Conservation (phyloP, 2,329 filamentous ascomycete genomes). For the Hirsutella minnesotensis region DNA sequence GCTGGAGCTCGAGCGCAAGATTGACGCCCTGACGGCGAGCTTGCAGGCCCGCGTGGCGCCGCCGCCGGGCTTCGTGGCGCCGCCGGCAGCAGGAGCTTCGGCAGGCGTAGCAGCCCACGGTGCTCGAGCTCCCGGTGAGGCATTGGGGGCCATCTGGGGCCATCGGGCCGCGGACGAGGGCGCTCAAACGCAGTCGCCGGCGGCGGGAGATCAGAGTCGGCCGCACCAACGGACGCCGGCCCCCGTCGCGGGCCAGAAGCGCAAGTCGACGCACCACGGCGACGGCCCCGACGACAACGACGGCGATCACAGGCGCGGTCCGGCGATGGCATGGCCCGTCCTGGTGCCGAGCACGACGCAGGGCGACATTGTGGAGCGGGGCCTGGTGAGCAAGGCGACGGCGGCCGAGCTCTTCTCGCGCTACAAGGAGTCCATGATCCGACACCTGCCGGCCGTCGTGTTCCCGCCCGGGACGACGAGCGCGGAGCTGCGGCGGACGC, state of each 20-base stretch:
- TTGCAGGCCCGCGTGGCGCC: constrained; percentile 42
- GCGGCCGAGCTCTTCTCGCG: constrained; percentile 43
- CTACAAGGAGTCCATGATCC: constrained; percentile 48
- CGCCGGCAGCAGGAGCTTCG: background rate
- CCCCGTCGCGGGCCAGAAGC: background rate
- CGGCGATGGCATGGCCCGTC: background rate
- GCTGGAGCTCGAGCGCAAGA: constrained; percentile 84
- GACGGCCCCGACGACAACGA: background rate
- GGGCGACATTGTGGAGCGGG: constrained; percentile 44
- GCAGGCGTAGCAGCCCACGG: background rate
- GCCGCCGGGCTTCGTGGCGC: background rate
- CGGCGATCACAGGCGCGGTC: constrained; percentile 11
- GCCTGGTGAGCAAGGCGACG: constrained; percentile 42
- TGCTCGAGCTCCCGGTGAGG: background rate
- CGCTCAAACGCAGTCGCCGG: too few species aligned
- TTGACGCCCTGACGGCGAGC: constrained; percentile 75
- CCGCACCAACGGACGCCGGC: background rate
- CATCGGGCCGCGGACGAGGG: too few species aligned
- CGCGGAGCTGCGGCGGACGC: constrained; percentile 42
- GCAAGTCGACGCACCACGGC: background rate
- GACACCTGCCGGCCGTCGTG: constrained; percentile 50
- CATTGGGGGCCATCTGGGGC: background rate
- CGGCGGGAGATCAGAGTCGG: too few species aligned
- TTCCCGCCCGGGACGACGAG: constrained; percentile 43
- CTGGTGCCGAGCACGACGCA: background rate